phyloP scores from a whole-genome alignment of 2,329 filamentous ascomycete species.

The Albophoma yamanashiensis region DNA sequence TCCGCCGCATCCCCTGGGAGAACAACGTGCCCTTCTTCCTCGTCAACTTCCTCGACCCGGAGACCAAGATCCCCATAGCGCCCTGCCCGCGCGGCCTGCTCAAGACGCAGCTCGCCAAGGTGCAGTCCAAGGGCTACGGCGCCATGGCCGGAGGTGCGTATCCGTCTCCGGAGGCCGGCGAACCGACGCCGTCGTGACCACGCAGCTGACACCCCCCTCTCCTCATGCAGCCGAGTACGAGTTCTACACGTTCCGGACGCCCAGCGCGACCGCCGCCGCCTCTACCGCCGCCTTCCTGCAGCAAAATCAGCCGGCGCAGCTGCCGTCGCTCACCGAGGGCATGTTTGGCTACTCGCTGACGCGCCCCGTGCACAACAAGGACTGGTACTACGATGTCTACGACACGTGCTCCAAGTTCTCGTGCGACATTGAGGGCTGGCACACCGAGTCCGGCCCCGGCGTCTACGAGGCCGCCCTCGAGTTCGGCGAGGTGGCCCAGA shows the following conservation, averaged over 20 bases:
- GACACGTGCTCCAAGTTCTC: slow-evolving; percentile 67
- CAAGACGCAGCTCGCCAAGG: slow-evolving; percentile 54
- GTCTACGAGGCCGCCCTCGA: slow-evolving; percentile 94
- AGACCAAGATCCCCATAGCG: slow-evolving; percentile 58
- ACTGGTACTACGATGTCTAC: slow-evolving; percentile 85
- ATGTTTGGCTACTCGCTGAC: slow-evolving; percentile 96
- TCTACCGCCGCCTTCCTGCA: slow-evolving; percentile 66
- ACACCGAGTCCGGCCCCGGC: slow-evolving; percentile 86
- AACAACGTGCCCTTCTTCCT: slow-evolving; percentile 77
- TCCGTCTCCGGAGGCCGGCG: background rate
- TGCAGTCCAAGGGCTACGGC: slow-evolving; percentile 58
- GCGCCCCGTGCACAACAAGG: slow-evolving; percentile 77
- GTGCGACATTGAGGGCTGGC: slow-evolving; percentile 86
- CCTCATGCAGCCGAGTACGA: slow-evolving; percentile 68
- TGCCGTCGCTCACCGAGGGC: slow-evolving; percentile 76
- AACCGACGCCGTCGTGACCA: background rate
- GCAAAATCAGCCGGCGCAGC: slow-evolving; percentile 59
- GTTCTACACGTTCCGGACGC: slow-evolving; percentile 82
- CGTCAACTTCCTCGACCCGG: slow-evolving; percentile 73
- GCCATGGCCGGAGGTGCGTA: slow-evolving; percentile 81
- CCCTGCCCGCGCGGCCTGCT: slow-evolving; percentile 73
- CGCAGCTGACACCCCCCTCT: background rate
- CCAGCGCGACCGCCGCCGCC: slow-evolving; percentile 37
- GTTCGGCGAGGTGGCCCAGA: slow-evolving; percentile 75
- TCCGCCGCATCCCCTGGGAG: slow-evolving; percentile 85